Evolutionary conservation across 306 rosid species (phyloP).

Genomic region (Prunus mume): DNA sequence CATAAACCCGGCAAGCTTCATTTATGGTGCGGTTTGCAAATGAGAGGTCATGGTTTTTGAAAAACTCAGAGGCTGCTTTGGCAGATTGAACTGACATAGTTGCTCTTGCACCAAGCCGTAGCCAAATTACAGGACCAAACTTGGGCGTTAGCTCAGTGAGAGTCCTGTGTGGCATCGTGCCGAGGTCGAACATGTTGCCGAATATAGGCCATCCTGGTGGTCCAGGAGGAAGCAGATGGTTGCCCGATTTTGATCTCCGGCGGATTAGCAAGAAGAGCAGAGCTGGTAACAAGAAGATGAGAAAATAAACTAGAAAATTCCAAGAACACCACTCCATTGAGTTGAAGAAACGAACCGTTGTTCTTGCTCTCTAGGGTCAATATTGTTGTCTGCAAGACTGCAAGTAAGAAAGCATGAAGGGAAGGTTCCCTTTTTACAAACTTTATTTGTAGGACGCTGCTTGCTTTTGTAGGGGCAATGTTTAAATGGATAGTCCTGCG

Average conservation of each 20-base stretch:
- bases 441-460: too few species aligned
- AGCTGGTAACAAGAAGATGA: slow-evolving; percentile 17
- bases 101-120: neutral
- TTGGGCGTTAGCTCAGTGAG: slow-evolving; percentile 28
- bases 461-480: too few species aligned
- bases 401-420: too few species aligned
- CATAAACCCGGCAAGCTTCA: slow-evolving; percentile 40
- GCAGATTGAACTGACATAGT: neutral
- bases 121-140: neutral
- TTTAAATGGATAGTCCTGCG: too few species aligned
- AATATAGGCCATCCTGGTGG: slow-evolving; percentile 67
- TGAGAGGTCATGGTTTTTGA: neutral
- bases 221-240: slow-evolving; percentile 45
- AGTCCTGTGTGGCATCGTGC: slow-evolving; percentile 58
- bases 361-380: neutral
- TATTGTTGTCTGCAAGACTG: neutral
- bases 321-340: neutral
- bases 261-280: slow-evolving; percentile 22
- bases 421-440: too few species aligned
- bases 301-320: neutral
- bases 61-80: neutral
- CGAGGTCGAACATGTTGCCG: slow-evolving; percentile 68
- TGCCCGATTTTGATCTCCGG: slow-evolving; percentile 1
- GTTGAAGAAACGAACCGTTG: neutral
- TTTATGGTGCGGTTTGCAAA: slow-evolving; percentile 43